Percentiles rank a stretch among this genome's conserved stretches.
These are phyloP conservation scores for Cornus florida DNA, from an alignment of 148 eudicot species.

Conservation along the genomic window DNA sequence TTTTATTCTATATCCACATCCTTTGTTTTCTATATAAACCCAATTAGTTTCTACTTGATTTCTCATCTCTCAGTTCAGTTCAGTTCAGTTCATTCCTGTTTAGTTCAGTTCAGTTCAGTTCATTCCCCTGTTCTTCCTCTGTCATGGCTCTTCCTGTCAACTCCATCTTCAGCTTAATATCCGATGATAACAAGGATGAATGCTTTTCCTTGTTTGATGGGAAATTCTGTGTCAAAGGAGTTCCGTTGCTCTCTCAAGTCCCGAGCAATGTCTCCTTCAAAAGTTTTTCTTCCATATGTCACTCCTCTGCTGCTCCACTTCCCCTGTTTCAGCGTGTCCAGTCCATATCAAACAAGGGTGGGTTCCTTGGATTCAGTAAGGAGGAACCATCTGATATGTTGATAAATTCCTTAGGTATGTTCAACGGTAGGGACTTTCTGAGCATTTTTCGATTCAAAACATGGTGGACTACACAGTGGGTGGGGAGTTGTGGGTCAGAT, in stretches of 20 bases:
- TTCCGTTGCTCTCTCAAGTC: constrained; percentile 47
- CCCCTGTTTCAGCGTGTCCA: constrained; percentile 41
- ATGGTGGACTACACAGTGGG: constrained; percentile 87
- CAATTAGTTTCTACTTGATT: background rate
- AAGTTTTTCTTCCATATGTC: constrained; percentile 45
- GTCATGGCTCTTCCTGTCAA: constrained; percentile 46
- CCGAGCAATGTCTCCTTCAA: constrained; percentile 53
- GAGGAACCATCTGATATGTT: constrained; percentile 39
- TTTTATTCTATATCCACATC: background rate
- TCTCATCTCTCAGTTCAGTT: background rate
- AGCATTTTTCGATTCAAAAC: constrained; percentile 75
- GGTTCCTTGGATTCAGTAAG: constrained; percentile 60
- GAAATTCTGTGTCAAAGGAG: constrained; percentile 40
- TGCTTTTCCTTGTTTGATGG: constrained; percentile 40
- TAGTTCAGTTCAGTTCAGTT: no score
- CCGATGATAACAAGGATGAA: constrained; percentile 21
- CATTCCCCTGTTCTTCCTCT: constrained; percentile 7
- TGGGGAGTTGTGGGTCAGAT: constrained; percentile 56
- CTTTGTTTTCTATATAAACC: background rate
- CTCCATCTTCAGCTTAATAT: constrained; percentile 18
- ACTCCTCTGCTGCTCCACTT: constrained; percentile 46
- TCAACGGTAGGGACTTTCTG: constrained; percentile 47
- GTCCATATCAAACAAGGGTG: constrained; percentile 41
- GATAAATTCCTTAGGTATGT: constrained; percentile 50
- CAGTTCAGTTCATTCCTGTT: no score